Percentiles rank a stretch among this genome's conserved stretches.
Conservation (phyloP, 345 rosid genomes). For the Theobroma cacao region DNA sequence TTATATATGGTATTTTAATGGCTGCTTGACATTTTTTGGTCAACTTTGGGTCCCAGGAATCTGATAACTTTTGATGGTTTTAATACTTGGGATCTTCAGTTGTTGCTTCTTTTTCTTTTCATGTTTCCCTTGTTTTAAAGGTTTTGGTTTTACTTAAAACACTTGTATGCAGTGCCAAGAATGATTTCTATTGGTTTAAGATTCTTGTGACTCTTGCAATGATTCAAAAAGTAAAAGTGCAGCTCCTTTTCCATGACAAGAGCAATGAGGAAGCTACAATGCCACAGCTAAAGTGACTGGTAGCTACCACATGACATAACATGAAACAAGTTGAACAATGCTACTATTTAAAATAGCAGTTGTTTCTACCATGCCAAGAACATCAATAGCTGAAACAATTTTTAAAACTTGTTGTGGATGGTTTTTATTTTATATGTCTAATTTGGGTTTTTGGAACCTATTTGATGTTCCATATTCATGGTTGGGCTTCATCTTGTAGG, state of each 20-base stretch:
- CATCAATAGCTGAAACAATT: not conserved
- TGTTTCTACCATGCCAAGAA: not conserved
- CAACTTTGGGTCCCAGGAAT: not conserved
- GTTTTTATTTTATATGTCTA: conserved; percentile 1
- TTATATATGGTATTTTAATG: not conserved
- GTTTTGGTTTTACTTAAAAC: not conserved
- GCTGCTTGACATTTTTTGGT: not conserved
- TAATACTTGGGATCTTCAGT: not conserved
- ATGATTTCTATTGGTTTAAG: not conserved
- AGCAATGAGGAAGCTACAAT: not conserved
- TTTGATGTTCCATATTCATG: not conserved
- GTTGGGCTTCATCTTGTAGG: not conserved
- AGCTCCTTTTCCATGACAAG: not conserved
- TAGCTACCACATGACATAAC: not conserved
- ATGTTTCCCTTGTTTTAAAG: not conserved
- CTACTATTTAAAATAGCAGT: not conserved
- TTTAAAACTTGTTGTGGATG: not conserved
- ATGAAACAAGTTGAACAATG: not conserved
- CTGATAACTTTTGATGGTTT: not conserved
- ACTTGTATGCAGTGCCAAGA: not conserved
- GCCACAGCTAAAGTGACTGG: not conserved
- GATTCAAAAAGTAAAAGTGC: not conserved
- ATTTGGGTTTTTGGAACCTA: not conserved
- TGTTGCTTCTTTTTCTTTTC: not conserved
- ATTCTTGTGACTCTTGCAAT: not conserved